Conservation (phyloP, 2,329 filamentous ascomycete species). For the Venturia nashicola region DNA sequence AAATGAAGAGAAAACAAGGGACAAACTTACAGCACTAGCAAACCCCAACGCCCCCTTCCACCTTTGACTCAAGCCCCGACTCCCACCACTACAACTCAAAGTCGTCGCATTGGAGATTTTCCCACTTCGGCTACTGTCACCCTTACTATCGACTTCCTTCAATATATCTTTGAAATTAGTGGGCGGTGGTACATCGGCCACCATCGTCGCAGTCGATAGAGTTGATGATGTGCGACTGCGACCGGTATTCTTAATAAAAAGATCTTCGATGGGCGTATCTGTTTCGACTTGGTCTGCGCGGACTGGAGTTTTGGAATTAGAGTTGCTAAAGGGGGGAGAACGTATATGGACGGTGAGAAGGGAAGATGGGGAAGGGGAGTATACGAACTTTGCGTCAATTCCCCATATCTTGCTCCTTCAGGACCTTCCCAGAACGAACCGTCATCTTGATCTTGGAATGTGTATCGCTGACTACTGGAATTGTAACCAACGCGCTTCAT, state of each 20-base stretch:
- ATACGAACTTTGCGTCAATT: slow-evolving; percentile 20
- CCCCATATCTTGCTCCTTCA: slow-evolving; percentile 40
- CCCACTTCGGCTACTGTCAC: neutral
- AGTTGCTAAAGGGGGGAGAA: no score
- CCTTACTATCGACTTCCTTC: neutral
- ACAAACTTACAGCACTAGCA: neutral
- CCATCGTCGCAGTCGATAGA: no score
- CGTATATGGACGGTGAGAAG: no score
- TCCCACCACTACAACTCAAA: neutral
- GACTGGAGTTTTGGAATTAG: no score
- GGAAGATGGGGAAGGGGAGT: neutral
- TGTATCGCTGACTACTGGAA: slow-evolving; percentile 41
- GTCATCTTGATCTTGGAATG: slow-evolving; percentile 34
- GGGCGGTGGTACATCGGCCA: neutral
- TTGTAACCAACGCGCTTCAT: slow-evolving; percentile 46
- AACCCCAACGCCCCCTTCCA: neutral
- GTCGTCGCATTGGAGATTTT: neutral
- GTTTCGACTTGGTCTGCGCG: neutral
- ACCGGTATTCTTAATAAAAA: neutral
- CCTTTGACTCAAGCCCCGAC: neutral
- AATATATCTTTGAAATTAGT: neutral
- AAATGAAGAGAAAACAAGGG: neutral
- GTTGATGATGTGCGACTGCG: no score
- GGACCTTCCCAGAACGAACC: slow-evolving; percentile 40
- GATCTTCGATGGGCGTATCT: neutral